Evolutionary conservation across 139 green algal species (phyloP), one percentile per base, ranked within the genome.

Genomic region (Chlorella sorokiniana): DNA sequence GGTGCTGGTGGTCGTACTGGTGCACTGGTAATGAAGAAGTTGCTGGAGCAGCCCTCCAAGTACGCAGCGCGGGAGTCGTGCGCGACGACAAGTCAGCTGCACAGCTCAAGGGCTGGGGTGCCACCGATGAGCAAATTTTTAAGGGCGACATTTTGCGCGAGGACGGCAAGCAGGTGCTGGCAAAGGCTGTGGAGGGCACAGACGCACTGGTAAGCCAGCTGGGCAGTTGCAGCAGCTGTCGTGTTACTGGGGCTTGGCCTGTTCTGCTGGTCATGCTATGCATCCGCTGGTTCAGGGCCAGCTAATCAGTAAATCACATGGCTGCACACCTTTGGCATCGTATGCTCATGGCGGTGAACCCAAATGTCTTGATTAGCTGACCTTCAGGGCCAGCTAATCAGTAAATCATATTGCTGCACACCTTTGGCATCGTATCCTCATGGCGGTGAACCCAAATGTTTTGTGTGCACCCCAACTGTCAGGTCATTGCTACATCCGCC

Each of bases 1-100:
- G 93, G 93, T 14, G 93, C 93, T 5, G 92, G 90, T 11, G 93
- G 93, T 8, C 81, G 89, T 11, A 96, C 92, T 16, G 93, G 83
- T 37, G 44, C 54, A 3, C 84, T 96, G 29, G 80, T 96, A 0
- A 83, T 94, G 20, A 90, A 96, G 69, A 92, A 92, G 84, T 88
- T 96, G 1, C 69, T 89, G 1, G 87, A 88, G 35, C 69, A 74
- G 29, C 67, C 71, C 4, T 70, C 85, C 0, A 42, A 89, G 1
- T 96, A 88, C 48, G 35, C 63, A 4, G 51, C 81, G 0, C 69
- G 83, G 91, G 89, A 2, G 65, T 94, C 1, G 89, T 96, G 51
- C 85, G 92, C 35, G 86, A 81, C 51, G 78, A 90, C 8, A 86
- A 87, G 69, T 81, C 86, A 51, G 74, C 70, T 0, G 59, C 78